phyloP scores from a whole-genome alignment of 139 green algal species.

The Chlorella ohadii region DNA sequence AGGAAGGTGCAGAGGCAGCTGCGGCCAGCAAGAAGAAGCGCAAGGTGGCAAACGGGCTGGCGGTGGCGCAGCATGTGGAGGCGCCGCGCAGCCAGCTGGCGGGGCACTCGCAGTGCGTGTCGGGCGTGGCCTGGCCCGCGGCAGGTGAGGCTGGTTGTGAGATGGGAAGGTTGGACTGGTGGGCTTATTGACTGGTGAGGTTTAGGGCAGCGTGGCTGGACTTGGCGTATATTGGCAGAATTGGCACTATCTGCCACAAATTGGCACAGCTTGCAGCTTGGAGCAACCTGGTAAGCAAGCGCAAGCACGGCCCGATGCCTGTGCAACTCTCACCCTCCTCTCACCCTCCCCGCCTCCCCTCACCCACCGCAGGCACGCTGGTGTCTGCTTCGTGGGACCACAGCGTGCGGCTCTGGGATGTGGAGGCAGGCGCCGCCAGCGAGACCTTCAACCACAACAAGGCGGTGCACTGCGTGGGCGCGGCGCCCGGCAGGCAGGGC shows the following conservation, averaged over 20 bases:
- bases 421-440: conserved; percentile 44
- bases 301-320: too few species aligned
- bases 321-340: too few species aligned
- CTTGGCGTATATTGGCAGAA: too few species aligned
- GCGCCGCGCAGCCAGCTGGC: conserved; percentile 41
- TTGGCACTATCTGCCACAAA: too few species aligned
- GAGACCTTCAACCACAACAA: conserved; percentile 80
- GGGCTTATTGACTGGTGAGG: too few species aligned
- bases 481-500: conserved; percentile 16
- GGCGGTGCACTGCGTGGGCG: conserved; percentile 70
- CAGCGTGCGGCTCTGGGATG: conserved; percentile 79
- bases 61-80: conserved; percentile 38
- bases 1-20: neutral
- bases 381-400: conserved; percentile 86
- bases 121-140: conserved; percentile 63
- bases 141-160: neutral
- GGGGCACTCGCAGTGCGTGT: conserved; percentile 81
- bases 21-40: conserved; percentile 61
- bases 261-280: too few species aligned
- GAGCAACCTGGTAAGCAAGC: too few species aligned
- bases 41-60: neutral
- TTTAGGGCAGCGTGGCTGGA: too few species aligned
- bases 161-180: neutral
- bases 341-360: neutral
- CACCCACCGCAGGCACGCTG: conserved; percentile 28